Conservation (phyloP, 805 yeast species). For the Grigorovia humatica region DNA sequence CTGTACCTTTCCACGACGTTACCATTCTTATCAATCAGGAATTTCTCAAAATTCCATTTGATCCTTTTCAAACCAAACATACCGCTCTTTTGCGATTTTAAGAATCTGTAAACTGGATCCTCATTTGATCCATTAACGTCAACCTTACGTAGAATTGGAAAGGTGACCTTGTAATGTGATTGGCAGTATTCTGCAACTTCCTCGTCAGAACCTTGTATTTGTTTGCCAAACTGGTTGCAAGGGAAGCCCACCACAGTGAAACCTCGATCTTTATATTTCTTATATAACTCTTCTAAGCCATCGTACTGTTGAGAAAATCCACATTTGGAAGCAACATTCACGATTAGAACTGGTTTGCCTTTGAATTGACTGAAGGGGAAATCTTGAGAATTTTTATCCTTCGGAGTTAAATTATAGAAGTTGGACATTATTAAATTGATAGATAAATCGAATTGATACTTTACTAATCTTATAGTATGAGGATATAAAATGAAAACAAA, state of each 20-base stretch:
- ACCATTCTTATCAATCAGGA: slow-evolving; percentile 45
- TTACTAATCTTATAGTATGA: no score
- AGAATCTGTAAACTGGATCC: slow-evolving; percentile 69
- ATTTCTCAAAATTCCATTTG: slow-evolving; percentile 76
- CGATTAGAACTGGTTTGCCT: slow-evolving; percentile 74
- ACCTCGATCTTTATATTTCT: slow-evolving; percentile 52
- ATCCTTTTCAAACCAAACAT: slow-evolving; percentile 57
- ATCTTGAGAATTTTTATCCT: slow-evolving; percentile 46
- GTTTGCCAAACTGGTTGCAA: slow-evolving; percentile 77
- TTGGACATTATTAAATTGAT: slow-evolving; percentile 23
- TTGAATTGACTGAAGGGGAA: slow-evolving; percentile 50
- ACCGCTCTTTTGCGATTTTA: slow-evolving; percentile 54
- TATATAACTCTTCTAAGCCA: slow-evolving; percentile 58
- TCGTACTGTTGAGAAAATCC: slow-evolving; percentile 66
- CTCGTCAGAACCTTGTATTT: slow-evolving; percentile 61
- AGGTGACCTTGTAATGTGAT: slow-evolving; percentile 79
- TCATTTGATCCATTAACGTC: slow-evolving; percentile 81
- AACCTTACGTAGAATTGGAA: slow-evolving; percentile 78
- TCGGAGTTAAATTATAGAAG: slow-evolving; percentile 57
- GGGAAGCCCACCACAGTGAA: slow-evolving; percentile 75
- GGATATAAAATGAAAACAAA: no score
- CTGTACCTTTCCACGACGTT: slow-evolving; percentile 50
- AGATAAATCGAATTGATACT: no score
- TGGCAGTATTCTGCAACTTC: slow-evolving; percentile 67
- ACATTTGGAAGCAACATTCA: slow-evolving; percentile 84